Conservation (phyloP, 352 stramenopile genomes). For the Globisporangium perplexum region DNA sequence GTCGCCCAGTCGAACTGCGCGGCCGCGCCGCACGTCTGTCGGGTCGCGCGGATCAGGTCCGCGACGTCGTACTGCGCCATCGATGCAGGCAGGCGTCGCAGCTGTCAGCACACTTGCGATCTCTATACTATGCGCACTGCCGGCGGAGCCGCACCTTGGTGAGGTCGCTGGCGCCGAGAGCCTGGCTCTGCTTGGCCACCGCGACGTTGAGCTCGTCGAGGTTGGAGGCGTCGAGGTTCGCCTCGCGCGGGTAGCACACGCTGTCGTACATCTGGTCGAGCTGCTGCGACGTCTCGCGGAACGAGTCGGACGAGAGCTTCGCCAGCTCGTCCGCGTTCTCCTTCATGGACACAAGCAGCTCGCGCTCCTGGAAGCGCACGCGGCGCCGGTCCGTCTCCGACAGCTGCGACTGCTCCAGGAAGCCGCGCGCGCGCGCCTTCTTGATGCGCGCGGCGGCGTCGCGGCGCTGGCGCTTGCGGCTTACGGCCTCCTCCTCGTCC, state of each 20-base stretch:
- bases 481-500: background rate
- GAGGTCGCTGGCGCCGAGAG: constrained; percentile 61
- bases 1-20: constrained; percentile 63
- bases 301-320: constrained; percentile 52
- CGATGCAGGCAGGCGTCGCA: too few relatives aligned
- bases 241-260: constrained; percentile 76
- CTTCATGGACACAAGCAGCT: constrained; percentile 66
- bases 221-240: constrained; percentile 77
- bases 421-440: constrained; percentile 27
- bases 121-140: too few relatives aligned
- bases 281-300: constrained; percentile 52
- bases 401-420: constrained; percentile 64
- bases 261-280: constrained; percentile 73
- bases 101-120: too few relatives aligned
- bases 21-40: constrained; percentile 35
- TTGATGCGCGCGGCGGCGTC: constrained; percentile 16
- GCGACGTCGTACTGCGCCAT: constrained; percentile 45
- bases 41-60: constrained; percentile 53
- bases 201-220: constrained; percentile 78
- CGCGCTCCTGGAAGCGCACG: constrained; percentile 71
- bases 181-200: constrained; percentile 67
- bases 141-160: too few relatives aligned
- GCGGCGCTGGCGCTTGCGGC: constrained; percentile 5
- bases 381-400: constrained; percentile 65
- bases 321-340: constrained; percentile 66